A percentile compares a stretch with the other conserved stretches of the same genome.
These are phyloP conservation scores for Vanderwaltozyma verrucispora DNA, from an alignment of 805 yeast genomes.

Conservation along the genomic window DNA sequence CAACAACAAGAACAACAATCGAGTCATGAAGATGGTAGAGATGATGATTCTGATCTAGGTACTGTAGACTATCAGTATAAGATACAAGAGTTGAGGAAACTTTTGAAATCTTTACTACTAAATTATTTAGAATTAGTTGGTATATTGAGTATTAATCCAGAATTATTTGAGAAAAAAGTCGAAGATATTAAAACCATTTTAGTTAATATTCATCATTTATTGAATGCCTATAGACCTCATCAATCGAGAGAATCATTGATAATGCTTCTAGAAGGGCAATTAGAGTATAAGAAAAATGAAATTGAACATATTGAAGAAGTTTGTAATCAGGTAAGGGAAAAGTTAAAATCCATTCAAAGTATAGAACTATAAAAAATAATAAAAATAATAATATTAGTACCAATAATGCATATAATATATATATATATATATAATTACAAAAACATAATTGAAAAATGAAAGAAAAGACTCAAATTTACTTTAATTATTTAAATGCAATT, in stretches of 20 bases:
- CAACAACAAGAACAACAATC: background rate
- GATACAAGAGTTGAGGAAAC: constrained; percentile 65
- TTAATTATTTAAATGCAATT: background rate
- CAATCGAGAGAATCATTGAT: constrained; percentile 87
- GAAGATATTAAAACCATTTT: constrained; percentile 72
- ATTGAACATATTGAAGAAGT: constrained; percentile 34
- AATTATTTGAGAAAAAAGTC: constrained; percentile 47
- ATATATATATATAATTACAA: background rate
- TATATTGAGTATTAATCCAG: constrained; percentile 63
- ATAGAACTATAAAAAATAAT: background rate
- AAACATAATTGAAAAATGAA: background rate
- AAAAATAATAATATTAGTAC: too few relatives aligned
- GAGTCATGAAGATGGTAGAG: background rate
- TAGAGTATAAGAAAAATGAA: constrained; percentile 50
- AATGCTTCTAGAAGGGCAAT: constrained; percentile 58
- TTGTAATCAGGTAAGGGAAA: constrained; percentile 33
- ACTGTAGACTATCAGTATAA: constrained; percentile 35
- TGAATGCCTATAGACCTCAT: constrained; percentile 90
- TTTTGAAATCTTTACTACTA: constrained; percentile 66
- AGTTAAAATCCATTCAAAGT: constrained; percentile 23
- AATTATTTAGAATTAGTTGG: constrained; percentile 80
- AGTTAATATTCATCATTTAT: constrained; percentile 81
- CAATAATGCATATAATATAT: background rate
- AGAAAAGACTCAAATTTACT: background rate
- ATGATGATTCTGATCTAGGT: constrained; percentile 8